Evolutionary conservation across 2,329 filamentous ascomycete genomes (phyloP), one percentile per base, ranked within the genome.

Genomic region (Botrytis byssoidea): DNA sequence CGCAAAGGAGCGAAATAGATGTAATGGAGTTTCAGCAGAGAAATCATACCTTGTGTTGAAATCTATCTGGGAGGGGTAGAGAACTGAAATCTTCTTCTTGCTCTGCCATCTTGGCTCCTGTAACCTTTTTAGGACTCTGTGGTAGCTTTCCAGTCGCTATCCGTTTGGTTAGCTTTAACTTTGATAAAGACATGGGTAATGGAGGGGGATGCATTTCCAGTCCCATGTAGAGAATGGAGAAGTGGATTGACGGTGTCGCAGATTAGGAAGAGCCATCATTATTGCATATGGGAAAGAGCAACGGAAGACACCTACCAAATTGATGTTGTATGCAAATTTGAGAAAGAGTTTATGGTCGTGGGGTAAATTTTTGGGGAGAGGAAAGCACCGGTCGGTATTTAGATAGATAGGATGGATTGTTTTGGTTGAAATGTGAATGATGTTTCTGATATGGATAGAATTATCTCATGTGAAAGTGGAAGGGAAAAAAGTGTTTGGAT

Each of bases 21-120:
- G 25, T 73, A 48, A 42, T 57, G 9, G 48, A 29, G 32, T 32
- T 71, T 22, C 35, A 48, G 32, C 18, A 16, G 66, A n/a, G 35
- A 35, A 57, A 42, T 63, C 37, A 71, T 79, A 91, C 90, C 86
- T 97, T 97, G 86, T 97, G 94, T 72, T 88, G 86, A 84, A 95
- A 97, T 81, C 93, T 90, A 76, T 97, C 94, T 63, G 90, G 86
- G 73, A 97, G 83, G 61, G 94, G 92, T 75, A 97, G 85, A 77
- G 91, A 89, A 83, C 90, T 92, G 82, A 92, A 95, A 82, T 97
- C 93, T 81, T 95, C 93, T 83, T 95, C 93, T 82, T 88, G 85
- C 77, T 97, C 94, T 74, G 92, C 93, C 93, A 97, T 97, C 55
- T 66, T 78, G 70, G 74, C 57, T 59, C 44, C 67, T 55, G 59